phyloP scores from a whole-genome alignment of 2,329 filamentous ascomycete genomes.

The Byssochlamys sp. region DNA sequence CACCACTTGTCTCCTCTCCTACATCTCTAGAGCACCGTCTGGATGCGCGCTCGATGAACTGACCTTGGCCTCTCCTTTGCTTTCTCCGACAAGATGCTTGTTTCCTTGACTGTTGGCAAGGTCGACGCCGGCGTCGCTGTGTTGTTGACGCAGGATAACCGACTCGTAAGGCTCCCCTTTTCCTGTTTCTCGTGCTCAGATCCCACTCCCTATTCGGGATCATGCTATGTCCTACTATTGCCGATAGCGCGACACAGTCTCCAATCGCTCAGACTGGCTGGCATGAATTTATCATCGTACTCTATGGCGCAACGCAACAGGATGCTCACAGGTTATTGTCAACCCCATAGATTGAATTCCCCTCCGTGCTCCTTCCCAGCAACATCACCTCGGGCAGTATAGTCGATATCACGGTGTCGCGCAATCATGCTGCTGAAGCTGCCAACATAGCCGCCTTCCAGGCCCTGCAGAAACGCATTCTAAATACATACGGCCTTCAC shows the following conservation, averaged over 20 bases:
- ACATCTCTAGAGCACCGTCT: background rate
- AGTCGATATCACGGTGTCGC: slow-evolving; percentile 89
- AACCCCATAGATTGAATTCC: slow-evolving; percentile 77
- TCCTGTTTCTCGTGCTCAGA: slow-evolving; percentile 1
- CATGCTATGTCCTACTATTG: slow-evolving; percentile 1
- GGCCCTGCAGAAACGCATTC: slow-evolving; percentile 79
- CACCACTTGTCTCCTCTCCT: background rate
- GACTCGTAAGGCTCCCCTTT: slow-evolving; percentile 57
- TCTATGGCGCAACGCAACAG: background rate
- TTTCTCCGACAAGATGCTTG: slow-evolving; percentile 58
- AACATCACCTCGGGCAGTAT: slow-evolving; percentile 95
- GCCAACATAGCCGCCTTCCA: slow-evolving; percentile 67
- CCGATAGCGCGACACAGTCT: background rate
- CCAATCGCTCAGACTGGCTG: background rate
- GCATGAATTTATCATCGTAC: background rate
- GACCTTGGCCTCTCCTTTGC: background rate
- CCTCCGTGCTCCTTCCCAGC: slow-evolving; percentile 87
- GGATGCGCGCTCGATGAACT: slow-evolving; percentile 2
- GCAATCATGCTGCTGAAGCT: slow-evolving; percentile 71
- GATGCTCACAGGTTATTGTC: slow-evolving; percentile 1
- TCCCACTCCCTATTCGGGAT: background rate
- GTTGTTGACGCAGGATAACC: slow-evolving; percentile 89
- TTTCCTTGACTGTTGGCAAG: slow-evolving; percentile 96
- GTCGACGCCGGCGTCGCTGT: slow-evolving; percentile 98
- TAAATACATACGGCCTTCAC: slow-evolving; percentile 70